phyloP scores from a whole-genome alignment of 2,329 filamentous ascomycete species.

The Epicoccum nigrum region DNA sequence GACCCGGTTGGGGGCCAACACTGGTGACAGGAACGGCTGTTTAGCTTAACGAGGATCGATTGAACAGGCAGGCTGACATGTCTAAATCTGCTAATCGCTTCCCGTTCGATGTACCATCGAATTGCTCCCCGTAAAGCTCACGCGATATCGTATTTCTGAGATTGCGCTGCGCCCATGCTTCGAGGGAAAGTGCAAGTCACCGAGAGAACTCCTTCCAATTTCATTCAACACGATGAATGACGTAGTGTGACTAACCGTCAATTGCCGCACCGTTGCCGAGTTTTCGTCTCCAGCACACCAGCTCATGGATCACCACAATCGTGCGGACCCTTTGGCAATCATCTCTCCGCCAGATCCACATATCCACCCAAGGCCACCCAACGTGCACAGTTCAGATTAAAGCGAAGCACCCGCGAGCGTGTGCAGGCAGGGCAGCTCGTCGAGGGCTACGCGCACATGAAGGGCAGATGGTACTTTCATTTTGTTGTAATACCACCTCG shows the following conservation, averaged over 20 bases:
- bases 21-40: slow-evolving; percentile 10
- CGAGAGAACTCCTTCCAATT: slow-evolving; percentile 1
- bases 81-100: slow-evolving; percentile 6
- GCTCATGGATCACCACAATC: not conserved
- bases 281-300: not conserved
- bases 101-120: slow-evolving; percentile 1
- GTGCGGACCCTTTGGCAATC: slow-evolving; percentile 1
- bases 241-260: slow-evolving; percentile 9
- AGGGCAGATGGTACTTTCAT: slow-evolving; percentile 31
- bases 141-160: slow-evolving; percentile 7
- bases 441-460: slow-evolving; percentile 30
- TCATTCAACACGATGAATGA: slow-evolving; percentile 9
- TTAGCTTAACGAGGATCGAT: slow-evolving; percentile 6
- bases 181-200: not conserved
- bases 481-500: slow-evolving; percentile 32
- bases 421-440: slow-evolving; percentile 29
- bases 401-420: slow-evolving; percentile 34
- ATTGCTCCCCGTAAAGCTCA: slow-evolving; percentile 6
- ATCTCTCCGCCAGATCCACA: slow-evolving; percentile 3
- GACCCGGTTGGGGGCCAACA: slow-evolving; percentile 13
- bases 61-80: slow-evolving; percentile 4
- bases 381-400: slow-evolving; percentile 20
- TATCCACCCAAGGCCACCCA: not conserved
- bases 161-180: slow-evolving; percentile 9
- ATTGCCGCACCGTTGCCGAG: slow-evolving; percentile 7